A percentile compares a stretch with the other conserved stretches of the same genome.
Conservation (phyloP, 2,329 filamentous ascomycete species). For the Apiospora phragmitis region DNA sequence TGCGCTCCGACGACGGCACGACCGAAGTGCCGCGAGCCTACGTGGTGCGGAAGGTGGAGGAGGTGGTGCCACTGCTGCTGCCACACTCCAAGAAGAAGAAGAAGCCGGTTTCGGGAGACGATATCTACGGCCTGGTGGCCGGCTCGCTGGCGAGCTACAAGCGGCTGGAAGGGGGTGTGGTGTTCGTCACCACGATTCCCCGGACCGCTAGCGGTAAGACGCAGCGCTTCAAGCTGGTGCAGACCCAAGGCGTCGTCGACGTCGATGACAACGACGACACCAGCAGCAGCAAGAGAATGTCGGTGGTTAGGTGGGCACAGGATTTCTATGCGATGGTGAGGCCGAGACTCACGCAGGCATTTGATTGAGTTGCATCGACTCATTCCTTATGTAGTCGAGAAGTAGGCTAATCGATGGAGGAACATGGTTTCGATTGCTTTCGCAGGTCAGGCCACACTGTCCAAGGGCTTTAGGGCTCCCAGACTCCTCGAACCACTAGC, state of each 20-base stretch:
- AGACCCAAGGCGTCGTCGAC: too few relatives aligned
- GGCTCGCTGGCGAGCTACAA: constrained; percentile 48
- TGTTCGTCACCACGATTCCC: constrained; percentile 49
- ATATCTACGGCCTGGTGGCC: constrained; percentile 43
- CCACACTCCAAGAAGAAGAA: constrained; percentile 20
- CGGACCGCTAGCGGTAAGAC: constrained; percentile 52
- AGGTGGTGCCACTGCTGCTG: constrained; percentile 26
- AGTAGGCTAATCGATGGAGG: too few relatives aligned
- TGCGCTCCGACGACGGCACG: constrained; percentile 33
- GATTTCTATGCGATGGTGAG: too few relatives aligned
- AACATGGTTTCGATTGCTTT: too few relatives aligned
- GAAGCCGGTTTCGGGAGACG: constrained; percentile 21
- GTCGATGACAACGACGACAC: neutral
- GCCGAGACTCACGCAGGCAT: neutral
- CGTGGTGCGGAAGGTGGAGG: constrained; percentile 36
- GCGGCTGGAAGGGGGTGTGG: constrained; percentile 44
- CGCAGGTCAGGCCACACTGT: too few relatives aligned
- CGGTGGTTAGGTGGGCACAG: too few relatives aligned
- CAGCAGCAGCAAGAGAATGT: too few relatives aligned
- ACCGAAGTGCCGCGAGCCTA: constrained; percentile 45
- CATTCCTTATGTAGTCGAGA: too few relatives aligned
- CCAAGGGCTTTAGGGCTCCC: too few relatives aligned
- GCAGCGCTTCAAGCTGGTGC: constrained; percentile 36
- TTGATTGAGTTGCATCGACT: too few relatives aligned
- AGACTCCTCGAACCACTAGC: too few relatives aligned